A percentile compares a stretch with the other conserved stretches of the same genome.
Evolutionary conservation across 495 filamentous ascomycete species (phyloP).

Genomic region (Hypomontagnella monticulosa): DNA sequence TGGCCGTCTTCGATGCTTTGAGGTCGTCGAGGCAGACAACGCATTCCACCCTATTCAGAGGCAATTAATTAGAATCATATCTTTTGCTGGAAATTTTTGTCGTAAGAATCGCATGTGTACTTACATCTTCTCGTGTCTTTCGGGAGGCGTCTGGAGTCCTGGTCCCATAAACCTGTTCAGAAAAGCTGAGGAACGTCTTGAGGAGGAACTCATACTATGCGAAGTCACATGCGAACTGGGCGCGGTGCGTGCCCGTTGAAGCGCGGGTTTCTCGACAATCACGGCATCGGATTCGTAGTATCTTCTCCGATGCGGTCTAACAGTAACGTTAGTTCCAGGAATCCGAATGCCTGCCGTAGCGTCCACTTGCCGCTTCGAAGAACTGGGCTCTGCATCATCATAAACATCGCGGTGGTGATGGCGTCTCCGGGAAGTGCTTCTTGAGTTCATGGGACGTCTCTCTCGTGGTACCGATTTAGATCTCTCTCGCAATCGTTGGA

Average conservation of each 20-base stretch:
- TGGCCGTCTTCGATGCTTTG: constrained; percentile 66
- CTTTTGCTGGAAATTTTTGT: background rate
- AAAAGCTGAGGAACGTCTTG: constrained; percentile 48
- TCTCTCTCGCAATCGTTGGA: constrained; percentile 36
- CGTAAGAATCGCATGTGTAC: constrained; percentile 23
- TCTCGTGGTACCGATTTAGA: constrained; percentile 34
- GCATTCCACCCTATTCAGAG: constrained; percentile 67
- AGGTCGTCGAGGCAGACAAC: constrained; percentile 72
- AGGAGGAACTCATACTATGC: constrained; percentile 52
- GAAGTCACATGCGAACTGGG: constrained; percentile 49
- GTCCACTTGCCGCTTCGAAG: constrained; percentile 50
- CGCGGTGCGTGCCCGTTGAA: constrained; percentile 49
- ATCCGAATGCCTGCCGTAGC: background rate
- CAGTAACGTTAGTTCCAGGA: constrained; percentile 28
- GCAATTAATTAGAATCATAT: constrained; percentile 36
- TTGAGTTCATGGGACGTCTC: constrained; percentile 32
- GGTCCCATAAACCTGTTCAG: constrained; percentile 48
- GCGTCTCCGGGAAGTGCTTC: constrained; percentile 38
- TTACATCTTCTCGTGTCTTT: constrained; percentile 49
- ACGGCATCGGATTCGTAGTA: constrained; percentile 53
- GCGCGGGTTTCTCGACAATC: constrained; percentile 38
- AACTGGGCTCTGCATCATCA: constrained; percentile 47
- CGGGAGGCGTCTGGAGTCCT: constrained; percentile 38
- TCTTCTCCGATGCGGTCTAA: constrained; percentile 43
- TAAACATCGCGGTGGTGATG: constrained; percentile 34